These are phyloP conservation scores for Xylariaceae sp. DNA, from an alignment of 2,329 filamentous ascomycete species.

Conservation along the genomic window DNA sequence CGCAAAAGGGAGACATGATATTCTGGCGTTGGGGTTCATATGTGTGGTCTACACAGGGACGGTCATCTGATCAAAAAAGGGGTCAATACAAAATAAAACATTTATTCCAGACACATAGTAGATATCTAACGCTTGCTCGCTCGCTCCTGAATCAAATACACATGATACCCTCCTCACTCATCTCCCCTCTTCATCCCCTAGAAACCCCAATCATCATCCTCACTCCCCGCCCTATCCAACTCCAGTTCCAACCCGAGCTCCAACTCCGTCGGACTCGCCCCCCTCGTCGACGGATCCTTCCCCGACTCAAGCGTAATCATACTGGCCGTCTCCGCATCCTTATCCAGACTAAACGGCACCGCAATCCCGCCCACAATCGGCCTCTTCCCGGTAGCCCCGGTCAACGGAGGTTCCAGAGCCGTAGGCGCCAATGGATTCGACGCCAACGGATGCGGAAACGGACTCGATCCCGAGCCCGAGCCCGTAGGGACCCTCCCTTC, in stretches of 20 bases:
- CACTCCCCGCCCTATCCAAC: not conserved
- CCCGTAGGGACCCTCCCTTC: slow-evolving; percentile 35
- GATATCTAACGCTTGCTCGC: not conserved
- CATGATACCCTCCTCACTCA: not conserved
- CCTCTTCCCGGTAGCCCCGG: slow-evolving; percentile 54
- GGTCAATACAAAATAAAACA: not conserved
- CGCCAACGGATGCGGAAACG: slow-evolving; percentile 26
- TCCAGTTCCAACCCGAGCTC: not conserved
- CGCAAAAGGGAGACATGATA: not conserved
- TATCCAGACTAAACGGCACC: slow-evolving; percentile 64
- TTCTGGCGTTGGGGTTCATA: not conserved
- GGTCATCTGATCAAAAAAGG: no score
- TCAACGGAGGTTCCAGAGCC: slow-evolving; percentile 38
- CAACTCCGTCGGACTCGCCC: slow-evolving; percentile 31
- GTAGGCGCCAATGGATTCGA: slow-evolving; percentile 26
- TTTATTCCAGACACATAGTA: not conserved
- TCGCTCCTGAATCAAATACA: not conserved
- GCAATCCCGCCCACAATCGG: slow-evolving; percentile 65
- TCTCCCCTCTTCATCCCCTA: not conserved
- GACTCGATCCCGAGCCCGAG: slow-evolving; percentile 16
- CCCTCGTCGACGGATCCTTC: slow-evolving; percentile 31
- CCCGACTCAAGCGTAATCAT: slow-evolving; percentile 60
- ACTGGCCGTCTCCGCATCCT: slow-evolving; percentile 61
- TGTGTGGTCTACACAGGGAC: not conserved
- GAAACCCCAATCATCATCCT: not conserved